These are phyloP conservation scores for Verticillium nonalfalfae DNA, from an alignment of 2,329 filamentous ascomycete species.

Conservation along the genomic window DNA sequence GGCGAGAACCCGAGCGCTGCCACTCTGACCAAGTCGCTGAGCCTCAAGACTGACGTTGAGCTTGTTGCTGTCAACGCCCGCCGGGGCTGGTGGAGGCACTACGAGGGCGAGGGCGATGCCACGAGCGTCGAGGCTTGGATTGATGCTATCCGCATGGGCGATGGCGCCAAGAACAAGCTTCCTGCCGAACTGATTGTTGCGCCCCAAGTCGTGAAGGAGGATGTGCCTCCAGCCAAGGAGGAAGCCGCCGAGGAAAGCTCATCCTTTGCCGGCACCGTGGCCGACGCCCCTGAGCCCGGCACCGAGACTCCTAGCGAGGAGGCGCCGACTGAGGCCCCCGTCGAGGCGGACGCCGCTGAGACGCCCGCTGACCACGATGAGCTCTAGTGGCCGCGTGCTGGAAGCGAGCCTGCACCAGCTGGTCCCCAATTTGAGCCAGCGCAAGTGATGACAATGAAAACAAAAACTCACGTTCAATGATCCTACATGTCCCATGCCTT, in stretches of 20 bases:
- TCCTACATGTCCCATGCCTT: neutral
- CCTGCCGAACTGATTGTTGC: conserved; percentile 53
- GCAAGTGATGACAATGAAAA: neutral
- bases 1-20: conserved; percentile 24
- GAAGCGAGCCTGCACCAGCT: neutral
- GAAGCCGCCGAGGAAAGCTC: neutral
- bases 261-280: conserved; percentile 14
- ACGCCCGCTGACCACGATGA: conserved; percentile 35
- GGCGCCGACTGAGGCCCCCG: conserved; percentile 16
- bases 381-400: conserved; percentile 26
- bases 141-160: conserved; percentile 84
- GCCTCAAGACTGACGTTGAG: conserved; percentile 55
- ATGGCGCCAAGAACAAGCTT: conserved; percentile 72
- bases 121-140: conserved; percentile 76
- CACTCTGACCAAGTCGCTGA: conserved; percentile 53
- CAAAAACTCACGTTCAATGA: neutral
- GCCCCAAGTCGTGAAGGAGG: conserved; percentile 26
- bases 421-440: neutral
- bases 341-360: conserved; percentile 16
- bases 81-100: conserved; percentile 78
- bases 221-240: conserved; percentile 21
- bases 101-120: conserved; percentile 53
- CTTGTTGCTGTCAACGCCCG: conserved; percentile 81
- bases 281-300: conserved; percentile 18
- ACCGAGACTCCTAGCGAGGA: conserved; percentile 19